Conservation (phyloP, 352 stramenopile species). For the Pythium periplocum region DNA sequence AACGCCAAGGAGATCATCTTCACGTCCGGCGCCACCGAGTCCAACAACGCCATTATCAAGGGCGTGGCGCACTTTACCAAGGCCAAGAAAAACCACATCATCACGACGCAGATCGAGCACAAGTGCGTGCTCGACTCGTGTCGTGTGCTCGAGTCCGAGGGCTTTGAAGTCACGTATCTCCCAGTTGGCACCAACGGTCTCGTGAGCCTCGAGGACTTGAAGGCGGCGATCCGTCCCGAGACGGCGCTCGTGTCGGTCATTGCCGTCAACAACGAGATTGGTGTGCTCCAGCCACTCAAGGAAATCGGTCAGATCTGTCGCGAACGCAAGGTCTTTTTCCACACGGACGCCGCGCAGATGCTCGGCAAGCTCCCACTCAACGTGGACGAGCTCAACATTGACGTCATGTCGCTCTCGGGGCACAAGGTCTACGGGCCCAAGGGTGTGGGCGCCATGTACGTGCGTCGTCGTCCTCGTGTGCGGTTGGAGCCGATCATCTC, state of each 20-base stretch:
- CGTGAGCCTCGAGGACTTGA: constrained; percentile 93
- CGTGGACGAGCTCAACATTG: constrained; percentile 98
- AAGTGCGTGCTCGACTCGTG: constrained; percentile 99
- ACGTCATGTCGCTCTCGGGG: constrained; percentile 97
- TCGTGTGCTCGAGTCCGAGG: constrained; percentile 94
- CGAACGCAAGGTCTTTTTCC: constrained; percentile 96
- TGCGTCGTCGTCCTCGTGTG: constrained; percentile 94
- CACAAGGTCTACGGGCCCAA: constrained; percentile 99
- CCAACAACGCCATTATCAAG: constrained; percentile 99
- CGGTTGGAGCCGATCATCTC: constrained; percentile 97
- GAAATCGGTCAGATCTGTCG: constrained; percentile 95
- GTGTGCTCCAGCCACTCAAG: constrained; percentile 96
- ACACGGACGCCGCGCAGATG: constrained; percentile 99
- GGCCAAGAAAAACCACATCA: constrained; percentile 97
- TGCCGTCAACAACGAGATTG: constrained; percentile 99
- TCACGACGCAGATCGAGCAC: constrained; percentile 98
- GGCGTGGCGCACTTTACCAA: constrained; percentile 95
- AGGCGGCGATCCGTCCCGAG: constrained; percentile 91
- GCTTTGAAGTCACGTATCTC: constrained; percentile 98
- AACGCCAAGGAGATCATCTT: constrained; percentile 99
- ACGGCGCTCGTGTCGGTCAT: constrained; percentile 98
- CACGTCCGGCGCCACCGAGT: constrained; percentile 98
- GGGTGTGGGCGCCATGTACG: constrained; percentile 97
- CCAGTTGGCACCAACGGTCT: constrained; percentile 91
- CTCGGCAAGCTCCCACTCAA: constrained; percentile 96